phyloP scores from a whole-genome alignment of 202 grass and related monocot species.

The Alloteropsis angusta region DNA sequence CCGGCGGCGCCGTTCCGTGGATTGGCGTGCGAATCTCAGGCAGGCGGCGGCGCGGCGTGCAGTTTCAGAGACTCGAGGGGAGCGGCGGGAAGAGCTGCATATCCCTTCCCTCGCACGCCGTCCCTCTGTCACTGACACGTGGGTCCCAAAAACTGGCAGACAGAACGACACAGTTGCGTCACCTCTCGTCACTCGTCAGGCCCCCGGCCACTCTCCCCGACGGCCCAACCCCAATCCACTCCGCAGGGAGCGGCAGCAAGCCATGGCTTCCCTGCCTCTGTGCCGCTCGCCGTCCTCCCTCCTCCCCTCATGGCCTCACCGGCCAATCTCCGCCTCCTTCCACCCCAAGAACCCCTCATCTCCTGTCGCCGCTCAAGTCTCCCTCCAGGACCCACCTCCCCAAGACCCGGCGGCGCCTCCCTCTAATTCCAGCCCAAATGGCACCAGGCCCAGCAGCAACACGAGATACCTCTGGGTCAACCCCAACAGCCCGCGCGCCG shows the following conservation, averaged over 20 bases:
- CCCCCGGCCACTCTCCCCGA: background rate
- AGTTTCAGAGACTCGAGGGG: background rate
- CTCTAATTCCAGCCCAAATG: slow-evolving; percentile 6
- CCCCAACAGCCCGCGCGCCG: slow-evolving; percentile 72
- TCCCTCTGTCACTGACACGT: slow-evolving; percentile 12
- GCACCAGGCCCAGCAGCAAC: slow-evolving; percentile 5
- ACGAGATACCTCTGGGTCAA: slow-evolving; percentile 76
- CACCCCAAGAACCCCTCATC: slow-evolving; percentile 23
- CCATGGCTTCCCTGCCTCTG: slow-evolving; percentile 32
- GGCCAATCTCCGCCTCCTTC: slow-evolving; percentile 32
- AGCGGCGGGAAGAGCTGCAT: no score
- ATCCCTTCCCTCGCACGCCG: background rate
- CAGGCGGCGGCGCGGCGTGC: background rate
- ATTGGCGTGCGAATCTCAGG: background rate
- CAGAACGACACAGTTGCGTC: background rate
- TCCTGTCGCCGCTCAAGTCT: slow-evolving; percentile 21
- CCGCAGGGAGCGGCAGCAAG: slow-evolving; percentile 2
- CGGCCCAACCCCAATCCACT: slow-evolving; percentile 22
- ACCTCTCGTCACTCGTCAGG: background rate
- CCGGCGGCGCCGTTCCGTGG: background rate
- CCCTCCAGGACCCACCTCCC: slow-evolving; percentile 44
- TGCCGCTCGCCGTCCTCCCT: slow-evolving; percentile 44
- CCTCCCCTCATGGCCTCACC: slow-evolving; percentile 37
- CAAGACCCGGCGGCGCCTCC: slow-evolving; percentile 26
- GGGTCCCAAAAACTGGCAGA: slow-evolving; percentile 11